Conservation (phyloP, 495 filamentous ascomycete species). For the Aspergillus wentii region DNA sequence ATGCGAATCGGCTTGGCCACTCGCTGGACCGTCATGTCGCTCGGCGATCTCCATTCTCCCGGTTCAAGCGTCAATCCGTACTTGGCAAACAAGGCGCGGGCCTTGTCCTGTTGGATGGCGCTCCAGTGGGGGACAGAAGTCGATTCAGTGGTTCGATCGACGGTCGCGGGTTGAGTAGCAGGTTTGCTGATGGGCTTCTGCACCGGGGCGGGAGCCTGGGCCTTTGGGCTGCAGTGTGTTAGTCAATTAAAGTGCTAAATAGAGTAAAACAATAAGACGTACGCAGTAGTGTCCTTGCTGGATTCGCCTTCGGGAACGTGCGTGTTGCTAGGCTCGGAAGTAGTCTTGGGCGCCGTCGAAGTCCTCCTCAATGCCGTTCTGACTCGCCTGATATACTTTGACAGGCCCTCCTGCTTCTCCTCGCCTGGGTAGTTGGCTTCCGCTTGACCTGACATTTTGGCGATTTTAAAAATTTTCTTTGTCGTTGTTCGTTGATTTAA, state of each 20-base stretch:
- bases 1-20: conserved; percentile 89
- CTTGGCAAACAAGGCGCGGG: conserved; percentile 66
- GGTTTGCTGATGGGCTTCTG: conserved; percentile 4
- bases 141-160: conserved; percentile 12
- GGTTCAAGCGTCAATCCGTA: conserved; percentile 68
- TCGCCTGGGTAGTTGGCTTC: conserved; percentile 15
- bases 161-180: conserved; percentile 2
- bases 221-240: conserved; percentile 15
- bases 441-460: conserved; percentile 25
- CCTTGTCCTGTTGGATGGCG: conserved; percentile 57
- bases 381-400: conserved; percentile 58
- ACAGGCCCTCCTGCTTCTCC: conserved; percentile 58
- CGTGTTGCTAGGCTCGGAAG: conserved; percentile 19
- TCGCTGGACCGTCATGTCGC: conserved; percentile 56
- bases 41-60: conserved; percentile 59
- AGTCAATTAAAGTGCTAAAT: conserved; percentile 11
- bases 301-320: conserved; percentile 9
- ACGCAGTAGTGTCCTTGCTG: conserved; percentile 22
- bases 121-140: conserved; percentile 28
- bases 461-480: too few species aligned
- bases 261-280: conserved; percentile 16
- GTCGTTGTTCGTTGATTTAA: too few species aligned
- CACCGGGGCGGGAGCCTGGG: conserved; percentile 3
- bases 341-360: conserved; percentile 38
- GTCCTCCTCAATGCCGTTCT: conserved; percentile 57